Base-by-base conservation (phyloP, 495 filamentous ascomycete genomes). In the Aspergillus indologenus region DNA sequence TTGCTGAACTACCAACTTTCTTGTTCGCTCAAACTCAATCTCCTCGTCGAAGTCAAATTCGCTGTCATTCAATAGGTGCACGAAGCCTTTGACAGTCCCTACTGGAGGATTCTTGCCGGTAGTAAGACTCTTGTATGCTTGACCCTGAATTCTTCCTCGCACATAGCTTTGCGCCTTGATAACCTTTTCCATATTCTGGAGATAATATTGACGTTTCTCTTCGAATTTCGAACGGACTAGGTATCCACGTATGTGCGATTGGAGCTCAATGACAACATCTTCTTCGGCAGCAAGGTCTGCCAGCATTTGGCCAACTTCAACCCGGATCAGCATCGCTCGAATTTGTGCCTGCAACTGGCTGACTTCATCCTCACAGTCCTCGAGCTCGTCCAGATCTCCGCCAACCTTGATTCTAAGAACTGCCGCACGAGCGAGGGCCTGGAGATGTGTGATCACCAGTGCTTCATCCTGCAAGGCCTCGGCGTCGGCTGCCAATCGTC, bases 31-130 rank as follows among this genome's bases (percentile, higher is more conserved):
- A 56, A 96, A 96, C 65, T 99, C 94, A 44, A 99, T 85, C 67
- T 99, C 94, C 71, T 97, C 92, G 68, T 99, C 95, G 70, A 99
- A 99, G 66, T 99, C 94, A 63, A 99, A 96, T 65, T 96, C 91
- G 65, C 91, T 96, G 72, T 99, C 94, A 68, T 98, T 99, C 49
- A 99, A 83, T 23, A 99, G 81, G 74, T 99, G 94, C 5, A 99
- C 91, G 65, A 98, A 98, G 63, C 93, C 92, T 75, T 98, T 96
- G 63, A 99, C 88, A 0, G 95, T 96, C 46, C 90, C 89, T 53
- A 98, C 91, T 3, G 95, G 94, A 49, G 94, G 94, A 65, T 98
- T 98, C 73, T 96, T 96, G n/a, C 95, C 94, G 31, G 85, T 91
- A 6, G 92, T 96, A 63, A 96, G 79, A 66, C 88, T 93, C 80